These are phyloP conservation scores for Astrephomene gubernaculifera DNA, from an alignment of 139 green algal genomes.

Conservation along the genomic window DNA sequence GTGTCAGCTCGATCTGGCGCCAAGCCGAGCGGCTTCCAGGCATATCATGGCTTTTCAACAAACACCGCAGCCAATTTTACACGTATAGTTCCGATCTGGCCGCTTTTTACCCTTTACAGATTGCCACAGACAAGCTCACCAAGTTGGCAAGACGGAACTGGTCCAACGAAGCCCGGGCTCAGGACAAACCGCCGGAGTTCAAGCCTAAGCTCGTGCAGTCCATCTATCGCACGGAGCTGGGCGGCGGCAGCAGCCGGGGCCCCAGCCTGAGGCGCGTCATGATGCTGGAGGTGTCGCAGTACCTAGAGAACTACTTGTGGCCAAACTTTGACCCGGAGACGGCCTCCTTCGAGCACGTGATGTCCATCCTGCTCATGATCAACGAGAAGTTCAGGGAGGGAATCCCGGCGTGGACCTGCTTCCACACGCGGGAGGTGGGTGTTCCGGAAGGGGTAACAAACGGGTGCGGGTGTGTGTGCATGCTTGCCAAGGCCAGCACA, in stretches of 20 bases:
- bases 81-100: neutral
- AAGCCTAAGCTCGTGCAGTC: slow-evolving; percentile 69
- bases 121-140: slow-evolving; percentile 59
- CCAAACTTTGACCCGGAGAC: slow-evolving; percentile 81
- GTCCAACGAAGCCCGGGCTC: slow-evolving; percentile 40
- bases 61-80: too few species aligned
- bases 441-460: neutral
- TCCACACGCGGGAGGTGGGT: slow-evolving; percentile 68
- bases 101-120: slow-evolving; percentile 28
- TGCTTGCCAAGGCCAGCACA: too few species aligned
- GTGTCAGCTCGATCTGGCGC: neutral
- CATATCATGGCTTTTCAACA: too few species aligned
- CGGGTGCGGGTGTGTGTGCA: too few species aligned
- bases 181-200: slow-evolving; percentile 58
- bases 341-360: slow-evolving; percentile 79
- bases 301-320: slow-evolving; percentile 96
- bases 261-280: slow-evolving; percentile 67
- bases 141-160: slow-evolving; percentile 59
- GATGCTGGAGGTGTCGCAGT: slow-evolving; percentile 94
- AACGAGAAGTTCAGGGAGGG: slow-evolving; percentile 95
- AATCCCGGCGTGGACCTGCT: slow-evolving; percentile 86
- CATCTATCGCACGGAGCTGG: slow-evolving; percentile 78
- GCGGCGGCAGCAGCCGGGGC: slow-evolving; percentile 47
- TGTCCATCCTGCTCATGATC: slow-evolving; percentile 93
- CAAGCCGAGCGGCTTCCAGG: neutral